Evolutionary conservation across 768 basidiomycete genomes (phyloP), one percentile per base, ranked within the genome.

Genomic region (Xanthoconium stramineum): DNA sequence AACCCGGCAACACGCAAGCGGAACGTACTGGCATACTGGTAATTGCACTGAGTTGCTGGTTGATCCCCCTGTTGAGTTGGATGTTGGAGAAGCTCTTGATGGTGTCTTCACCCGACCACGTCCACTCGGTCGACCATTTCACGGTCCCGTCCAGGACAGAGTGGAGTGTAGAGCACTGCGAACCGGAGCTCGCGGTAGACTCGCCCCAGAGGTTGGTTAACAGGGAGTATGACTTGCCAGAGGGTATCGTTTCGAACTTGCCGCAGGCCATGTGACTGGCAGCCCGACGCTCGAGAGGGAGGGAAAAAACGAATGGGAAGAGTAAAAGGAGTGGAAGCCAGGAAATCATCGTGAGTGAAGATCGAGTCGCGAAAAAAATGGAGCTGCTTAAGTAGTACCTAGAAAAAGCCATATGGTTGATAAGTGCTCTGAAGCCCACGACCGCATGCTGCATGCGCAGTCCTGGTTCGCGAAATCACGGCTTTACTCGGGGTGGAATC

Each of bases 11-110:
- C 0, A 3, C 17, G 33, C 4, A 5, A 9, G 0, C 5, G 9
- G 30, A 38, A 70, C 80, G 47, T 60, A 86, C 86, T 1, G 78
- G 80, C 52, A 88, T 87, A 55, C 70, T 78, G 3, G 61, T 68
- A 59, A 88, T 84, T 1, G 76, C 75, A 36, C 76, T 76, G 19
- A 88, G 75, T 59, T 79, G 77, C 64, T 76, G 72, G 72, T 85
- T 81, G 56, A 84, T 59, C 30, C 78, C 79, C 2, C 39, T 55
- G 61, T 83, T 76, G 35, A 82, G 75, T 57, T 80, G 75, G 13
- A 84, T 72, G 66, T 86, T 83, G 24, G 83, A 76, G 70, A 77
- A 88, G 63, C 81, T 85, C 77, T 86, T 87, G 57, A 88, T 76
- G 20, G 75, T 73, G 20, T 50, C 72, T 8, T 76, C 81, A 33